phyloP scores from a whole-genome alignment of 1,284 basidiomycete genomes.

The Leccinum subfulvum region DNA sequence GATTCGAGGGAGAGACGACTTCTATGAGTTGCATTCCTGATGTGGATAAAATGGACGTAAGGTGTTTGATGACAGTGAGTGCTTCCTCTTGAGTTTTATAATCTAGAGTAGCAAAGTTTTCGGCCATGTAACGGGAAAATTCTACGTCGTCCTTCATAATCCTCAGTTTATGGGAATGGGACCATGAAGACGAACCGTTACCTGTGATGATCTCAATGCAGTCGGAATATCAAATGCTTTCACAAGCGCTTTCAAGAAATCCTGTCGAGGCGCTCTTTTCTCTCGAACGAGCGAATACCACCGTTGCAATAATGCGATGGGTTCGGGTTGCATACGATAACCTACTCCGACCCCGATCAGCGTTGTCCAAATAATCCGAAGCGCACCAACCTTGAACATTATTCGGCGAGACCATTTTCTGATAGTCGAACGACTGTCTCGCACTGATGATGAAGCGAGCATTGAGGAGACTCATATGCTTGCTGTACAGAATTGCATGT shows the following conservation, averaged over 20 bases:
- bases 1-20: conserved; percentile 62
- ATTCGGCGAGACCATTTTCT: conserved; percentile 54
- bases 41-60: conserved; percentile 81
- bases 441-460: conserved; percentile 82
- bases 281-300: conserved; percentile 93
- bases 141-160: conserved; percentile 67
- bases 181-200: conserved; percentile 21
- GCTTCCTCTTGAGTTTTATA: conserved; percentile 96
- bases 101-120: conserved; percentile 89
- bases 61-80: conserved; percentile 79
- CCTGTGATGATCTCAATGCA: conserved; percentile 46
- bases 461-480: conserved; percentile 88
- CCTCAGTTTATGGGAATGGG: conserved; percentile 1
- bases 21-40: conserved; percentile 81
- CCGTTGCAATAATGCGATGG: conserved; percentile 74
- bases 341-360: conserved; percentile 40
- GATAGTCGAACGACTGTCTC: conserved; percentile 80
- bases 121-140: conserved; percentile 89
- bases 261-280: conserved; percentile 80
- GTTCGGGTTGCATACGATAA: conserved; percentile 57
- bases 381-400: conserved; percentile 46
- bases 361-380: background rate
- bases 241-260: conserved; percentile 82
- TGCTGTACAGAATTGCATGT: conserved; percentile 81
- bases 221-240: conserved; percentile 74